These are phyloP conservation scores for Beauveria medogensis DNA, from an alignment of 2,329 filamentous ascomycete genomes.

Conservation along the genomic window DNA sequence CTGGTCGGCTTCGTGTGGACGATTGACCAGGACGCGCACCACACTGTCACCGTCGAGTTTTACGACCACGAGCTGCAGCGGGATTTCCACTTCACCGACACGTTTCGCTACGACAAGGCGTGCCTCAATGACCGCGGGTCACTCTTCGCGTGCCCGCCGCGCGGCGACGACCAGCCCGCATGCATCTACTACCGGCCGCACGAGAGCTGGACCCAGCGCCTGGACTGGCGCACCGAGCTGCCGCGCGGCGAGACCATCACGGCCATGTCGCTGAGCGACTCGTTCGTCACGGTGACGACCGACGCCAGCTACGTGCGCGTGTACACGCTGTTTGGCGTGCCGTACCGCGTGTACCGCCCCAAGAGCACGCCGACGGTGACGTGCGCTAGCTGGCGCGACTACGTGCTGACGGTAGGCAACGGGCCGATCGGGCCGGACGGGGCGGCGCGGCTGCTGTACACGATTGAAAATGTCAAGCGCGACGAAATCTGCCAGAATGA, in stretches of 20 bases:
- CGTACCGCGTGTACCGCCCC: slow-evolving; percentile 80
- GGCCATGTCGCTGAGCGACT: slow-evolving; percentile 84
- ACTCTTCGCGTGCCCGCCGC: slow-evolving; percentile 73
- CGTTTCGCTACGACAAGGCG: slow-evolving; percentile 91
- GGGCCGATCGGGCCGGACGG: slow-evolving; percentile 77
- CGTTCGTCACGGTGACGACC: slow-evolving; percentile 84
- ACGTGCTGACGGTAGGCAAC: slow-evolving; percentile 93
- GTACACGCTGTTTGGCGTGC: slow-evolving; percentile 87
- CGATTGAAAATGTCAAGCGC: slow-evolving; percentile 87
- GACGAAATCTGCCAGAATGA: slow-evolving; percentile 94
- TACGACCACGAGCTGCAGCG: slow-evolving; percentile 89
- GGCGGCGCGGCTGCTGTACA: slow-evolving; percentile 71
- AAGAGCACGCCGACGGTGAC: slow-evolving; percentile 87
- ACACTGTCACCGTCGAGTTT: slow-evolving; percentile 95
- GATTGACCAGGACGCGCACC: slow-evolving; percentile 84
- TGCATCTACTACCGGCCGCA: slow-evolving; percentile 95
- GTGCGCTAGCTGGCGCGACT: slow-evolving; percentile 90
- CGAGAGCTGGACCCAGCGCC: slow-evolving; percentile 87
- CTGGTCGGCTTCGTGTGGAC: slow-evolving; percentile 95
- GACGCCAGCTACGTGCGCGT: slow-evolving; percentile 82
- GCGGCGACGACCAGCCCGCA: slow-evolving; percentile 57
- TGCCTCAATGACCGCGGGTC: slow-evolving; percentile 81
- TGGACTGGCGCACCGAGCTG: slow-evolving; percentile 85
- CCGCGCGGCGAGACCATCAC: slow-evolving; percentile 79
- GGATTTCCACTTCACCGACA: slow-evolving; percentile 96